Evolutionary conservation across 805 yeast species (phyloP).

Genomic region (Lipomyces yamanashiensis): DNA sequence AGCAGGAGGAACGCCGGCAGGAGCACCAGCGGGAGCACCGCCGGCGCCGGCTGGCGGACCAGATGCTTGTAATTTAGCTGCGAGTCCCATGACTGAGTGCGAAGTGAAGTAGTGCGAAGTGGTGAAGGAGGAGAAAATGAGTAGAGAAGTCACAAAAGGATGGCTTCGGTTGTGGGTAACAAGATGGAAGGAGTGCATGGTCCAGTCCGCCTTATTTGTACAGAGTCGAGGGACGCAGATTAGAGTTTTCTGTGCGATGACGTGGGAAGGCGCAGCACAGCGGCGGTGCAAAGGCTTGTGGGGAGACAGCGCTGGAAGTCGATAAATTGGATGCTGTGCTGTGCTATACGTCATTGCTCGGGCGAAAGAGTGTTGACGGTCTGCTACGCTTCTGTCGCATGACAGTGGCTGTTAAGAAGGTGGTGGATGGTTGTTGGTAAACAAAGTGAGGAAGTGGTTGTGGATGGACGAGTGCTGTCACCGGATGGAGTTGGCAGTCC

Average conservation of each 20-base stretch:
- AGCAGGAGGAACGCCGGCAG: conserved; percentile 11
- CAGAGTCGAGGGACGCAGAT: neutral
- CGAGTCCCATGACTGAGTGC: conserved; percentile 40
- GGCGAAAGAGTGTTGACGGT: too few species aligned
- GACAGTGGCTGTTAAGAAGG: too few species aligned
- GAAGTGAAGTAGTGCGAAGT: neutral
- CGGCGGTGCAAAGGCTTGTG: neutral
- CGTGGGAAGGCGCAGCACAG: conserved; percentile 4
- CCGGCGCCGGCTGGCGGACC: conserved; percentile 13
- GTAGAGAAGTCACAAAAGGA: neutral
- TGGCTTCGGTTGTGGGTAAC: neutral
- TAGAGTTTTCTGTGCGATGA: neutral
- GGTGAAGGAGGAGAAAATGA: neutral
- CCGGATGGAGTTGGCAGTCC: neutral
- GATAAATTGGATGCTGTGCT: neutral
- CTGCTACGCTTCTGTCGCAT: too few species aligned
- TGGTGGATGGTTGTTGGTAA: neutral
- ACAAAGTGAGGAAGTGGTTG: neutral
- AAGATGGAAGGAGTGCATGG: neutral
- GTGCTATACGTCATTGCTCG: neutral
- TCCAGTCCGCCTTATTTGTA: neutral
- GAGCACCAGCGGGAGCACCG: conserved; percentile 8
- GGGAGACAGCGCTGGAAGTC: neutral
- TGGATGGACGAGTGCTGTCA: too few species aligned
- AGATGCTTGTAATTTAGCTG: conserved; percentile 40